phyloP scores from a whole-genome alignment of 306 rosid genomes.

The Urtica urens region DNA sequence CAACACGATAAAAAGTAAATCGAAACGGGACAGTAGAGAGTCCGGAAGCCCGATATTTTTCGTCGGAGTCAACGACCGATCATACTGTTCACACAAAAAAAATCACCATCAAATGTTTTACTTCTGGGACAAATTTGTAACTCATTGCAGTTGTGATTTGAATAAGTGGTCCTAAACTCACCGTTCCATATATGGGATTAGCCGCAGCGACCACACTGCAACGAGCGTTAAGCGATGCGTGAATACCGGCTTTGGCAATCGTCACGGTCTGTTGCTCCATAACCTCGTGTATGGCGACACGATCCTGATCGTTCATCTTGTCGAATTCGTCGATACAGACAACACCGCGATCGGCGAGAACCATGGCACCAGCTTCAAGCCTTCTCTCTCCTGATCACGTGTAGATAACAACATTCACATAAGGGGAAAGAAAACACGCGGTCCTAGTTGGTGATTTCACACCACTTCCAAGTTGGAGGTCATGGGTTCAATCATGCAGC shows the following conservation, averaged over 20 bases:
- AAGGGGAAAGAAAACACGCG: too few relatives aligned
- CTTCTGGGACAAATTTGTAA: too few relatives aligned
- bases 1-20: conserved; percentile 81
- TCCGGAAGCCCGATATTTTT: conserved; percentile 97
- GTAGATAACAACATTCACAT: neutral
- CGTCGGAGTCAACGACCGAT: conserved; percentile 98
- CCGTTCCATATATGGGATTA: conserved; percentile 98
- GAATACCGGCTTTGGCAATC: conserved; percentile 98
- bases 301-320: conserved; percentile 96
- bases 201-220: conserved; percentile 99
- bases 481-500: too few relatives aligned
- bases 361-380: conserved; percentile 99
- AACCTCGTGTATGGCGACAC: conserved; percentile 97
- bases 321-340: conserved; percentile 99
- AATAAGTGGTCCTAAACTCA: conserved; percentile 27
- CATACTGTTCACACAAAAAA: conserved; percentile 44
- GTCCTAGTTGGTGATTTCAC: too few relatives aligned
- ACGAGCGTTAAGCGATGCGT: conserved; percentile 93
- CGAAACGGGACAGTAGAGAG: conserved; percentile 95
- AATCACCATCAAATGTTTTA: conserved; percentile 3
- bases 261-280: conserved; percentile 99
- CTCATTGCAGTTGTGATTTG: too few relatives aligned
- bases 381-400: conserved; percentile 81
- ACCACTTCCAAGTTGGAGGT: too few relatives aligned
- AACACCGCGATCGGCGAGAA: conserved; percentile 98